Base-by-base conservation (phyloP, 2,329 filamentous ascomycete species). In the Ploettnerulaceae sp. region DNA sequence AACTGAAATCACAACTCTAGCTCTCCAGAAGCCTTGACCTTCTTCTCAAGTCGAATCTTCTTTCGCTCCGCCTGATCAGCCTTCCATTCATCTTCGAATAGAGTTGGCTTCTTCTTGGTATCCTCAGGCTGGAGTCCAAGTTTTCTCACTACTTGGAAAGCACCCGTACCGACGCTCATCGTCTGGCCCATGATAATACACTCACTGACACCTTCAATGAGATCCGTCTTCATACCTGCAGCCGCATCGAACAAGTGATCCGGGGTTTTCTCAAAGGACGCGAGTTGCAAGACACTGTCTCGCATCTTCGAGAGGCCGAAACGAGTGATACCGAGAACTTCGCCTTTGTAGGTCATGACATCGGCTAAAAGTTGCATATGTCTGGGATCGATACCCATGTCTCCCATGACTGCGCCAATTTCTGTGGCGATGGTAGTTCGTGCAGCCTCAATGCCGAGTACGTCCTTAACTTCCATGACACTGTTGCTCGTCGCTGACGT, bases 131-230 rank as follows among this genome's bases (percentile, higher is more conserved):
- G 71, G 50, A 94, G 75, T 52, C 84, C 84, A 53, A 97, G 68
- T 48, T 80, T 76, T 33, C 90, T 73, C 3, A 96, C 86, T 18
- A 97, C 86, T 63, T 94, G 84, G 75, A 97, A 93, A 1, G 87
- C 85, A 4, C 93, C 93, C 0, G 93, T 98, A 5, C 93, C 93
- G 26, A 98, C 74, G 34, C 78, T 79, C 78, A 97, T 94, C 32
- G 84, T 90, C 73, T 97, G 91, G 12, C 93, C 93, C 84, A 97
- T 93, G 64, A 98, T 98, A 63, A 98, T 97, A 68, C 89, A 94
- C 70, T 98, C 93, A 45, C 81, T 87, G 7, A 98, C 93, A 59
- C 93, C 93, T 66, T 95, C 87, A 51, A 98, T 94, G 53, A 79
- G 76, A 69, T 98, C 93, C 21, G 81, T 84, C 72, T 96, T 96